Evolutionary conservation across 2,329 filamentous ascomycete species (phyloP).

Genomic region (Phaeosphaeria sp.): DNA sequence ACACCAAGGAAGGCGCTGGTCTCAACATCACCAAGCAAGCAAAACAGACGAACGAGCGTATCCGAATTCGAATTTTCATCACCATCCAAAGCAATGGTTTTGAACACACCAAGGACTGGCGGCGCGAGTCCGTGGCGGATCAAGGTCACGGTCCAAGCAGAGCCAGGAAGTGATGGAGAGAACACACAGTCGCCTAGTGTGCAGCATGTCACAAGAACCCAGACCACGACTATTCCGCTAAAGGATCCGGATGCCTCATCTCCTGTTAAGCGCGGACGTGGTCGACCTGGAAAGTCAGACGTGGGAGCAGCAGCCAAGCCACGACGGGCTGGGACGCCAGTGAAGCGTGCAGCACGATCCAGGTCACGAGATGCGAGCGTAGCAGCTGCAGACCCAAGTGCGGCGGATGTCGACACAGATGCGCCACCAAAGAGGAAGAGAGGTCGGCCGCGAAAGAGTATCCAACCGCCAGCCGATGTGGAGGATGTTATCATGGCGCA

Average conservation of each 20-base stretch:
- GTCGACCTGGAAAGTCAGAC: constrained; percentile 48
- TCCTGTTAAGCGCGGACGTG: constrained; percentile 45
- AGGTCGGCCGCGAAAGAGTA: constrained; percentile 43
- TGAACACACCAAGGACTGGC: constrained; percentile 49
- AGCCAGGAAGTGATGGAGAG: constrained; percentile 48
- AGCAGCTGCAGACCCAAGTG: constrained; percentile 24
- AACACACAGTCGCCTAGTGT: constrained; percentile 40
- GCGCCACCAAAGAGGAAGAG: constrained; percentile 36
- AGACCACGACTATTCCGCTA: constrained; percentile 51
- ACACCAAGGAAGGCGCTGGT: constrained; percentile 31
- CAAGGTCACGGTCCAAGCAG: constrained; percentile 59
- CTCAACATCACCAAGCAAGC: constrained; percentile 41
- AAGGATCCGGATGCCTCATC: constrained; percentile 48
- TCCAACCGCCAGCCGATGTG: constrained; percentile 26
- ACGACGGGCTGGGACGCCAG: constrained; percentile 43
- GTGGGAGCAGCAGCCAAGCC: constrained; percentile 30
- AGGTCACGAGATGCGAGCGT: constrained; percentile 27
- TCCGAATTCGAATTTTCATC: constrained; percentile 36
- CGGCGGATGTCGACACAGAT: constrained; percentile 33
- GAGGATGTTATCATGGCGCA: constrained; percentile 19
- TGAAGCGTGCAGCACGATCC: constrained; percentile 33
- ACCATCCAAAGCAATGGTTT: constrained; percentile 55
- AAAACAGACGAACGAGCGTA: constrained; percentile 22
- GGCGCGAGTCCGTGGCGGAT: constrained; percentile 57
- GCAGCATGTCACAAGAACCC: constrained; percentile 35